Base-by-base conservation (phyloP, 2,329 filamentous ascomycete species). In the Periglandula ipomoeae region DNA sequence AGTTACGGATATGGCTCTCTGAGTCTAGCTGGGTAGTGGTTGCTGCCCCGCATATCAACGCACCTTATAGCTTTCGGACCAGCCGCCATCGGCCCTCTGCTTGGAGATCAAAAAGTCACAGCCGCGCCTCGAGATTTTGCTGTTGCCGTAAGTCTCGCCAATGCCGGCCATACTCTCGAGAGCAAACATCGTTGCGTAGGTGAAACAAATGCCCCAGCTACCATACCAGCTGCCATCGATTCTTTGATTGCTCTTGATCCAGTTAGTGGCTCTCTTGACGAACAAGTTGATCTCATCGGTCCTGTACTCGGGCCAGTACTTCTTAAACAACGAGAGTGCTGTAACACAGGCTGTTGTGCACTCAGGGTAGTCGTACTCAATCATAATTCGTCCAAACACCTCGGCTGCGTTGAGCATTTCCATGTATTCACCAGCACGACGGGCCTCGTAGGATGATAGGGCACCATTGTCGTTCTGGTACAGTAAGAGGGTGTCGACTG, bases 321-420 rank as follows among this genome's bases (percentile, higher is more conserved):
- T 77, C 55, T 80, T 79, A 72, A 97, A 97, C 2, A 91, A 74
- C 4, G 84, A 85, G 19, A 98, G 73, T 0, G 87, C 89, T 1
- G 88, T 96, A 3, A 98, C 86, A 26, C 89, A 89, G 1, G 93
- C 90, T 2, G 93, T 97, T 0, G 93, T 98, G 71, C 93, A 98
- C 66, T 98, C 93, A 0, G 91, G 89, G 61, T 98, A 97, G 64
- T 95, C 89, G 65, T 98, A 98, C 62, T 97, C 91, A 47, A 98
- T 85, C 93, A 98, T 98, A 69, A 98, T 98, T 19, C 84, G 79
- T 13, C 89, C 90, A 65, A 98, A 98, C 0, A 98, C 90, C 64
- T 98, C 93, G 1, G 93, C 93, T 0, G 91, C 91, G 60, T 98
- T 98, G 39, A 98, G 78, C 64, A 83, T 76, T 65, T 98, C 93